Evolutionary conservation across 176 grass and related monocot species (phyloP), one percentile per base, ranked within the genome.

Genomic region (Ampelocalamus luodianensis): DNA sequence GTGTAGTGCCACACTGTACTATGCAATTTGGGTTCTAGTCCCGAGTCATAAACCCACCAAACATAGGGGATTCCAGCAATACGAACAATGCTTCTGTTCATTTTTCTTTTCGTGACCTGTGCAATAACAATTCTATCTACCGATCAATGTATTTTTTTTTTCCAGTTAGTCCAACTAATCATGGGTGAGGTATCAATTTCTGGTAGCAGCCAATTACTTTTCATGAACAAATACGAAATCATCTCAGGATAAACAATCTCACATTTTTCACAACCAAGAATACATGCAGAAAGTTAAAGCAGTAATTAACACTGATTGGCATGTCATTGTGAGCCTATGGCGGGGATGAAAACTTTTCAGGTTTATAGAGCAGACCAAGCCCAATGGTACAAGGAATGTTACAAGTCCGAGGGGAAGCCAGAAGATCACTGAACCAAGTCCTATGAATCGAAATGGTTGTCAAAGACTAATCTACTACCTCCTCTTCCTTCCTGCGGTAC

Each of bases 401-500:
- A 86, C 58, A 55, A 32, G 32, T 1, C 29, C 1, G 42, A 10
- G 16, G 36, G 32, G 3, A 36, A 72, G 27, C 36, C 3, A 79
- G 51, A 40, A n/a, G 32, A 72, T 80, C 34, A 32, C 44, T 12
- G 45, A 64, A 40, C 67, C 6, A 53, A 53, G 32, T 72, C 1
- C 14, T 50, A 50, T 27, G 65, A 34, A 86, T 59, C 55, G 1
- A 78, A 85, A 49, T 26, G 65, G 40, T 39, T 77, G 73, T 53
- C 48, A 27, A 8, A 36, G 38, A 32, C n/a, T 72, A 73, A 83
- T 50, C 55, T 62, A 29, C 26, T 18, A 63, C 40, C 9, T 12
- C 10, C 17, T 48, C 20, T 62, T n/a, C 37, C 13, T 26, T 29
- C 53, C 20, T 78, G 86, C 34, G 43, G 43, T 78, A 34, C 73